Percentiles rank a stretch among this genome's conserved stretches.
phyloP scores from a whole-genome alignment of 2,329 filamentous ascomycete species.

The Fusarium coffeatum region DNA sequence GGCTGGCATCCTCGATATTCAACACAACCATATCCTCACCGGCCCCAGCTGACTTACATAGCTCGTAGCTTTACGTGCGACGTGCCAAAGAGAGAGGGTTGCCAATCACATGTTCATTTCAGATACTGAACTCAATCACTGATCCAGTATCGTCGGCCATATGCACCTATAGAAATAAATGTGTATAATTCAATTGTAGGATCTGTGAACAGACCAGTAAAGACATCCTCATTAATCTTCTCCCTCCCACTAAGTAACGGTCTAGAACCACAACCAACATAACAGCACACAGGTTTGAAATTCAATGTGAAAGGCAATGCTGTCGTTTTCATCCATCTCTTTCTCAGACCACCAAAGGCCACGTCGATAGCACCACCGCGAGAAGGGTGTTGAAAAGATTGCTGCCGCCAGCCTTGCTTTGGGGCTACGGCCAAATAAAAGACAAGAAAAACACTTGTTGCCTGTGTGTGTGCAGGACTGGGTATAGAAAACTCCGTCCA shows the following conservation, averaged over 20 bases:
- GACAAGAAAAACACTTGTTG: slow-evolving; percentile 11
- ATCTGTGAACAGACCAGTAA: slow-evolving; percentile 9
- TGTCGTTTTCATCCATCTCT: slow-evolving; percentile 24
- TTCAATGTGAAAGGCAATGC: not conserved
- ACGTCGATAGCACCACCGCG: slow-evolving; percentile 12
- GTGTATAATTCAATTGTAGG: slow-evolving; percentile 4
- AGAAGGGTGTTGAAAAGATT: slow-evolving; percentile 1
- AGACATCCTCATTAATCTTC: slow-evolving; percentile 13
- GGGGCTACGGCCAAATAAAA: slow-evolving; percentile 11
- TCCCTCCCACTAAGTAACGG: not conserved
- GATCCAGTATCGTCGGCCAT: too few species aligned
- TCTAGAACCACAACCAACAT: not conserved
- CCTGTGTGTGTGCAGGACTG: slow-evolving; percentile 20
- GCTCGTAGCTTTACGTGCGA: not conserved
- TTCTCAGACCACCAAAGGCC: slow-evolving; percentile 19
- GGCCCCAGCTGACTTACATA: not conserved
- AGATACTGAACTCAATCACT: not conserved
- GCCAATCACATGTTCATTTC: not conserved
- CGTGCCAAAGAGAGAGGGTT: not conserved
- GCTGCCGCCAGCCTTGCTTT: slow-evolving; percentile 33
- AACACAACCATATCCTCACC: not conserved
- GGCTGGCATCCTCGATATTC: not conserved
- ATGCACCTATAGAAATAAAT: not conserved
- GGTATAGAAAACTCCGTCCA: slow-evolving; percentile 28
- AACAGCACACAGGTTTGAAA: slow-evolving; percentile 1